phyloP scores from a whole-genome alignment of 208 protist species.

The Strigomonas oncopelti region DNA sequence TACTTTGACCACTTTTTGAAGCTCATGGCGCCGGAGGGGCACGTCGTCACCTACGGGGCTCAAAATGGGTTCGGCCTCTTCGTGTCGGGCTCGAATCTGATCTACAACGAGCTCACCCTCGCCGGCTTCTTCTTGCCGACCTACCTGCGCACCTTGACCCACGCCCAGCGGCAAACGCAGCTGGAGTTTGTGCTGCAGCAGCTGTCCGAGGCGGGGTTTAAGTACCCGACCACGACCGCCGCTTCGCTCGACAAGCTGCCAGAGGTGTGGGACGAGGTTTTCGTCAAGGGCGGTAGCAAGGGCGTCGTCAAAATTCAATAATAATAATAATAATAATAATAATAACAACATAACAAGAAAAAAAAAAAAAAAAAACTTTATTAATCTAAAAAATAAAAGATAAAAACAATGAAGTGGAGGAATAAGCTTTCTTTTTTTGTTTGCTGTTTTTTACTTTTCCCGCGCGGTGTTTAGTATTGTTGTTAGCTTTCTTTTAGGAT shows the following conservation, averaged over 20 bases:
- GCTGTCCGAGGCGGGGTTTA: slow-evolving; percentile 28
- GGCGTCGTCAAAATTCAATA: slow-evolving; percentile 41
- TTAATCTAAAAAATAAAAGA: background rate
- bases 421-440: background rate
- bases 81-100: slow-evolving; percentile 56
- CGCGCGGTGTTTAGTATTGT: too few species aligned
- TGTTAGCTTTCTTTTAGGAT: slow-evolving; percentile 1
- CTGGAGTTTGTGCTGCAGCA: slow-evolving; percentile 60
- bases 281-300: slow-evolving; percentile 65
- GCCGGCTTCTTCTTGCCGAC: slow-evolving; percentile 59
- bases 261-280: slow-evolving; percentile 68
- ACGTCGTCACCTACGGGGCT: slow-evolving; percentile 76
- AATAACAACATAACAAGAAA: too few species aligned
- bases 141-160: slow-evolving; percentile 34
- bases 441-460: background rate
- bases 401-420: background rate
- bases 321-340: slow-evolving; percentile 7
- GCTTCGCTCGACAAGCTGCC: slow-evolving; percentile 58
- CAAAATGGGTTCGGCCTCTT: slow-evolving; percentile 72
- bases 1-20: slow-evolving; percentile 67
- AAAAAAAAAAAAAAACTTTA: too few species aligned
- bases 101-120: slow-evolving; percentile 77
- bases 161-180: slow-evolving; percentile 56
- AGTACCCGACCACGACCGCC: slow-evolving; percentile 45
- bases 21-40: slow-evolving; percentile 37